Evolutionary conservation across 148 eudicot species (phyloP).

Genomic region (Arctostaphylos glauca): DNA sequence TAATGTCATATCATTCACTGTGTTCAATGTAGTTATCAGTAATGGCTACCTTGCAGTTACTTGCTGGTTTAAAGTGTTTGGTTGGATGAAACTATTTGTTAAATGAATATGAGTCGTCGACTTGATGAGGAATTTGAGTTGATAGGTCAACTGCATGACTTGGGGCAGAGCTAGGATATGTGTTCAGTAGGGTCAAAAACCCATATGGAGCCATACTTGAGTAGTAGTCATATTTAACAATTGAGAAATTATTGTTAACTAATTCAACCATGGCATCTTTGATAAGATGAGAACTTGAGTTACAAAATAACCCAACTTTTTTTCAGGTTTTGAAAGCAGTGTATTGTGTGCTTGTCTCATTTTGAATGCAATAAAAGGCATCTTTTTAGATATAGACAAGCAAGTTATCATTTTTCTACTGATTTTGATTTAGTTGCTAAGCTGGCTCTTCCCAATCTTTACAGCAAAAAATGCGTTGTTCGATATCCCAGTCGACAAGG

Average conservation of each 20-base stretch:
- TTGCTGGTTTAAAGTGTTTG: background rate
- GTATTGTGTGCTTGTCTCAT: background rate
- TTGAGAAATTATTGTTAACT: background rate
- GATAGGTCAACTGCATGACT: background rate
- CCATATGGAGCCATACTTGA: background rate
- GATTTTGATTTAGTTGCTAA: background rate
- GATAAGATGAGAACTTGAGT: background rate
- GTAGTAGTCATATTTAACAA: background rate
- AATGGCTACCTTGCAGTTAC: background rate
- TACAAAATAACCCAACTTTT: background rate
- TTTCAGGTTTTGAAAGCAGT: background rate
- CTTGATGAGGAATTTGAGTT: conserved; percentile 5
- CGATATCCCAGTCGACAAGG: background rate
- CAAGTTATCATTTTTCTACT: background rate
- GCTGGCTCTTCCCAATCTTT: background rate
- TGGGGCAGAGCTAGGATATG: background rate
- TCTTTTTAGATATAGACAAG: background rate
- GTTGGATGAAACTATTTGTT: background rate
- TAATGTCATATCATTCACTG: background rate
- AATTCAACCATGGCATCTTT: background rate
- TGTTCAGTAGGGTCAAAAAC: background rate
- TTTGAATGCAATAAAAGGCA: background rate
- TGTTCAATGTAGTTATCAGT: background rate
- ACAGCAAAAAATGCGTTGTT: background rate
- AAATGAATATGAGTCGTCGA: background rate